Evolutionary conservation across 1,139 yeast genomes (phyloP).

Genomic region (Nakaseomyces uthaithaninus): DNA sequence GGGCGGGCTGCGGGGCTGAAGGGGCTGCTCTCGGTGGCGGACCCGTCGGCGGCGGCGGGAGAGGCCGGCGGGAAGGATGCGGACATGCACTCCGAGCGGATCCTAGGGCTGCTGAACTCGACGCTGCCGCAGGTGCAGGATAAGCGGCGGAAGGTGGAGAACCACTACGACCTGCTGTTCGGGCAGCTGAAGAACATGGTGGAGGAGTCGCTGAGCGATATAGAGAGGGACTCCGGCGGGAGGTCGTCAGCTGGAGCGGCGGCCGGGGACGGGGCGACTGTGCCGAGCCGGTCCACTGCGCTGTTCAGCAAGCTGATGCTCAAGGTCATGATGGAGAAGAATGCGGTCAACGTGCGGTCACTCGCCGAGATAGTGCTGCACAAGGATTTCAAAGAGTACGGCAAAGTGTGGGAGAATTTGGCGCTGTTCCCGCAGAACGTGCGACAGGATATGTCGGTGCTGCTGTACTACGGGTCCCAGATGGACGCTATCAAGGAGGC

Average conservation of each 20-base stretch:
- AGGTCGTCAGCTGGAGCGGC: too few species aligned
- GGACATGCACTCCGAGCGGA: constrained; percentile 23
- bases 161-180: constrained; percentile 27
- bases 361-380: constrained; percentile 16
- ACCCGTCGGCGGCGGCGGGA: too few species aligned
- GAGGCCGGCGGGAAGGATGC: constrained; percentile 6
- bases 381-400: constrained; percentile 16
- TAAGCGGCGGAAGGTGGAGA: constrained; percentile 19
- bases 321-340: background rate
- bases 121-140: constrained; percentile 24
- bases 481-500: constrained; percentile 12
- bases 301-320: constrained; percentile 1
- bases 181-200: constrained; percentile 23
- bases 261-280: background rate
- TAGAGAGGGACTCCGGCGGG: background rate
- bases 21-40: constrained; percentile 9
- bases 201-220: constrained; percentile 13
- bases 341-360: constrained; percentile 9
- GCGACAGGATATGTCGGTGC: constrained; percentile 19
- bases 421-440: constrained; percentile 14
- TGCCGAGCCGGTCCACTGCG: background rate
- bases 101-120: constrained; percentile 24
- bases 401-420: constrained; percentile 17
- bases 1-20: constrained; percentile 14
- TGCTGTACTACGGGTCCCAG: constrained; percentile 22